Conservation (phyloP, 495 filamentous ascomycete species). For the Pyrenopolyporus hunteri region DNA sequence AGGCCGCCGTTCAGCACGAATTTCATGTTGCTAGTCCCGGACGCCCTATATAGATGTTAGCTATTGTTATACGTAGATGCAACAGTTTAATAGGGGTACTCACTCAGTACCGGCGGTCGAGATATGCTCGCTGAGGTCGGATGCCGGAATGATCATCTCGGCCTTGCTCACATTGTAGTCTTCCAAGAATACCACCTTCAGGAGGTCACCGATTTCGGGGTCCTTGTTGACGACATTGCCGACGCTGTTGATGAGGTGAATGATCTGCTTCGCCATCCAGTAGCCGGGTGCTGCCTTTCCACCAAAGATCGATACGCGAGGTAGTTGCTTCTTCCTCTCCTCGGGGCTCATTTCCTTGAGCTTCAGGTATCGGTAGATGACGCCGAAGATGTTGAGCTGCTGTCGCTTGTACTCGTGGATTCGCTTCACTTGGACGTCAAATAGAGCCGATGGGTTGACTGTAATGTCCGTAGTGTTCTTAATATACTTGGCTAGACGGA, state of each 20-base stretch:
- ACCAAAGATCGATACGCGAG: conserved; percentile 96
- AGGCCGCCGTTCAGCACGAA: conserved; percentile 96
- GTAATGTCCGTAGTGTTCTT: conserved; percentile 76
- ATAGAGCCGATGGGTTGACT: conserved; percentile 87
- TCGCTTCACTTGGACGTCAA: conserved; percentile 97
- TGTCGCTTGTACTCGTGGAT: conserved; percentile 99
- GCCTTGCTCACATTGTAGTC: conserved; percentile 99
- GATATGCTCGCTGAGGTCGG: conserved; percentile 97
- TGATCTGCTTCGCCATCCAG: conserved; percentile 99
- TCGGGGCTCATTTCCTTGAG: conserved; percentile 85
- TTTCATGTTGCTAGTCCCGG: conserved; percentile 88
- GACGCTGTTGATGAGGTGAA: conserved; percentile 93
- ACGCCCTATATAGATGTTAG: conserved; percentile 48
- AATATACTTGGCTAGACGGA: conserved; percentile 88
- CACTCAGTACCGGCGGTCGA: conserved; percentile 94
- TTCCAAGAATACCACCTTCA: conserved; percentile 96
- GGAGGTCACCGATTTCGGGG: conserved; percentile 84
- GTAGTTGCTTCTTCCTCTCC: conserved; percentile 84
- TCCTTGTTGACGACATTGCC: conserved; percentile 92
- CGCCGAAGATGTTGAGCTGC: conserved; percentile 98
- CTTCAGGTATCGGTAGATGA: conserved; percentile 91
- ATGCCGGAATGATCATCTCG: conserved; percentile 92
- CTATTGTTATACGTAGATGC: neutral
- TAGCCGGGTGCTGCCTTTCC: conserved; percentile 98
- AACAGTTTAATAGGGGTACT: conserved; percentile 25